Evolutionary conservation across 768 basidiomycete genomes (phyloP).

Genomic region (Tulasnella sp.): DNA sequence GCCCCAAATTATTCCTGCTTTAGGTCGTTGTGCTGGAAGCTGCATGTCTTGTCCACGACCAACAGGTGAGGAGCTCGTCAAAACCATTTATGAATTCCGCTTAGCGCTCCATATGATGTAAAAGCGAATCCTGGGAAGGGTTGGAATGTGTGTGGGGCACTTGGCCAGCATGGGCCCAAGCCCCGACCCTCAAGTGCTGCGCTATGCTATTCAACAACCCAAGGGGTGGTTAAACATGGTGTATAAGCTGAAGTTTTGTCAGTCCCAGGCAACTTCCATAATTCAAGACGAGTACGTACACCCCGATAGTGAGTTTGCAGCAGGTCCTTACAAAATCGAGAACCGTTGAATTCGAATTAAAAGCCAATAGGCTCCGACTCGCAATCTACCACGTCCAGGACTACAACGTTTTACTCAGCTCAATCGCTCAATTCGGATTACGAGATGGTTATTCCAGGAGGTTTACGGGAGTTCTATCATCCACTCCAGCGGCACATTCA

Average conservation of each 20-base stretch:
- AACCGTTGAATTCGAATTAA: no score
- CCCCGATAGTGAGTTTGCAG: no score
- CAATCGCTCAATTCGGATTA: no score
- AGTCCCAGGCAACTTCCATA: neutral
- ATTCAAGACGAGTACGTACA: no score
- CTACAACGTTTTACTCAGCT: no score
- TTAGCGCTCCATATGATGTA: neutral
- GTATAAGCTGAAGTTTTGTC: neutral
- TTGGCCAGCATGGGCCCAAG: neutral
- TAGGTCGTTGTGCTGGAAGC: neutral
- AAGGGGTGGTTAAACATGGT: neutral
- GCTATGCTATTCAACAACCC: neutral
- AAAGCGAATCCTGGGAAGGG: neutral
- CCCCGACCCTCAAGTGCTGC: neutral
- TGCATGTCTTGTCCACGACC: neutral
- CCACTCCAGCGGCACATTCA: no score
- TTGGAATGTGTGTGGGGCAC: neutral
- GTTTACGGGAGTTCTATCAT: no score
- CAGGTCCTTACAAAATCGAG: no score
- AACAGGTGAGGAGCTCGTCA: neutral
- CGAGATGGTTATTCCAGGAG: no score
- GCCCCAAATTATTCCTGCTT: neutral
- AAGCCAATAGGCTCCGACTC: no score
- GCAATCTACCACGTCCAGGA: no score
- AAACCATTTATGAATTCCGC: neutral